Evolutionary conservation across 2,329 filamentous ascomycete genomes (phyloP), one percentile per base, ranked within the genome.

Genomic region (Aspergillus sp.): DNA sequence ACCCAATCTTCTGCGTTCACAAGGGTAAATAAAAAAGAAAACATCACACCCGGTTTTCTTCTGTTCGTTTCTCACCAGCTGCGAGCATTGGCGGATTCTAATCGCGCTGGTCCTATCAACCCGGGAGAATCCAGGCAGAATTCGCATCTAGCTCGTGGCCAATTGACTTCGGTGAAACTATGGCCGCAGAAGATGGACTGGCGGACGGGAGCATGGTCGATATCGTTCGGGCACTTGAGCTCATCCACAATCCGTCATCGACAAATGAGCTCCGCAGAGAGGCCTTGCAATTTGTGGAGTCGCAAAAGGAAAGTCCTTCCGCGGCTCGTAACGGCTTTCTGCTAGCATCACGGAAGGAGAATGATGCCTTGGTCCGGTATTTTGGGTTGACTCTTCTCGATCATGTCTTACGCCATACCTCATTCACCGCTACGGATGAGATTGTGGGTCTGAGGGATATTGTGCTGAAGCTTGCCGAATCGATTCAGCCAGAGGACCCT

Each of bases 341-440:
- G 25, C 86, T 99, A 62, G 93, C 93, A 49, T 87, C 87, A 67
- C 89, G 95, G 76, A 85, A 83, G 71, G 82, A 84, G 43, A 92
- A 96, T 74, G 85, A 91, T 57, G 87, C 92, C 46, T 86, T 95
- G 58, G 91, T 98, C 60, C 90, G 95, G 69, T 93, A 98, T 79
- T 99, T 96, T 76, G 95, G 93, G 60, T 85, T 99, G 34, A 96
- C 93, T 30, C 84, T 99, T 60, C 86, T 99, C 67, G 94, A 97
- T 72, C 90, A 96, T 77, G 89, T 92, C 50, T 90, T 98, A 74
- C 91, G 89, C 68, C 93, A 96, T 78, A 88, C 87, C 69, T 97
- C 93, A 87, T 85, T 88, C 41, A 86, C 89, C 53, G 86, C 84
- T 22, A 77, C 83, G 30, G 86, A 88, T 23, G 89, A 97, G 75